These are phyloP conservation scores for Incumbomyces lentus DNA, from an alignment of 2,329 filamentous ascomycete genomes.

Conservation along the genomic window DNA sequence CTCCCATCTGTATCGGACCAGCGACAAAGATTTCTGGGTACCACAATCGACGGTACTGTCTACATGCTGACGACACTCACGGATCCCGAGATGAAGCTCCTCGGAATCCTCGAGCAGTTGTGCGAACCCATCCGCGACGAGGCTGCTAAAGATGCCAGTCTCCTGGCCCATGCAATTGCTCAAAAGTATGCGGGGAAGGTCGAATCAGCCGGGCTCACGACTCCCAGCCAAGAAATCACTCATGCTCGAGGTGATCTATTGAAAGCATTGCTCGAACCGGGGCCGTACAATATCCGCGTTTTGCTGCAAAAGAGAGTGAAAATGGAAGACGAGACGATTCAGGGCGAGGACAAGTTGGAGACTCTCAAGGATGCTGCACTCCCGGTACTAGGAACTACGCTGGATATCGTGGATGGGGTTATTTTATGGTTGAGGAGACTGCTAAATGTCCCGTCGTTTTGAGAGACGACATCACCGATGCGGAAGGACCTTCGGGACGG, in stretches of 20 bases:
- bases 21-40: constrained; percentile 46
- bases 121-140: constrained; percentile 35
- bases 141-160: constrained; percentile 8
- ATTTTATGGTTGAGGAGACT: constrained; percentile 16
- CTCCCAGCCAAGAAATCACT: constrained; percentile 10
- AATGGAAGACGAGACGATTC: constrained; percentile 9
- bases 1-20: background rate
- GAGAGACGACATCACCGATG: background rate
- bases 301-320: constrained; percentile 9
- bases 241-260: constrained; percentile 15
- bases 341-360: constrained; percentile 2
- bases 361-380: constrained; percentile 1
- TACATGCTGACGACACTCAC: constrained; percentile 59
- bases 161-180: constrained; percentile 2
- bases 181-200: background rate
- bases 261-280: constrained; percentile 16
- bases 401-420: constrained; percentile 12
- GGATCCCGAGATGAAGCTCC: constrained; percentile 52
- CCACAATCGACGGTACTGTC: constrained; percentile 59
- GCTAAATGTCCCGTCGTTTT: constrained; percentile 10
- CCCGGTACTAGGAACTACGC: constrained; percentile 9
- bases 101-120: constrained; percentile 65
- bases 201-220: background rate
- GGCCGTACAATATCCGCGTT: constrained; percentile 15
- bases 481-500: too few relatives aligned